Evolutionary conservation across 768 basidiomycete species (phyloP).

Genomic region (Boletus rubroflammeus): DNA sequence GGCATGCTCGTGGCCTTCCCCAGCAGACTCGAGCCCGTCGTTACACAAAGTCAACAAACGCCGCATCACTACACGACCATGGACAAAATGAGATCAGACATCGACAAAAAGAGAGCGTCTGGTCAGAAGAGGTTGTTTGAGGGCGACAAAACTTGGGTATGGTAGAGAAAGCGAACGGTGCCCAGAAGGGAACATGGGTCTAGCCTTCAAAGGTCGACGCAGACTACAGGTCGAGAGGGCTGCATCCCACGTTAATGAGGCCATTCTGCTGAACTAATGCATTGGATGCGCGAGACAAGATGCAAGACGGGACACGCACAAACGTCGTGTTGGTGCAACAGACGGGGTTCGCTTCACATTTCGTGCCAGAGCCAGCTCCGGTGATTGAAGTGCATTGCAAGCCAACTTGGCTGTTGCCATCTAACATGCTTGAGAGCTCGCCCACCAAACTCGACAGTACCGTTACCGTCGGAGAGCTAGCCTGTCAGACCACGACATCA

Average conservation of each 20-base stretch:
- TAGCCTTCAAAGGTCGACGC: conserved; percentile 2
- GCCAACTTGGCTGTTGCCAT: conserved; percentile 11
- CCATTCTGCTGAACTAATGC: conserved; percentile 14
- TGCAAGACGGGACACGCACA: conserved; percentile 6
- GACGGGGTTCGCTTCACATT: conserved; percentile 18
- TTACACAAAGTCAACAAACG: conserved; percentile 7
- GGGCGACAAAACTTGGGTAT: conserved; percentile 13
- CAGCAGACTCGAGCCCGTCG: neutral
- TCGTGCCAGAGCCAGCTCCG: conserved; percentile 24
- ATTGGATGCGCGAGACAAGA: neutral
- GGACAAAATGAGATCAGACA: conserved; percentile 18
- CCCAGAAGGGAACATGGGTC: neutral
- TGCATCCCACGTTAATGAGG: conserved; percentile 27
- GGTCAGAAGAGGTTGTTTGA: conserved; percentile 7
- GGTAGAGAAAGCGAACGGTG: conserved; percentile 20
- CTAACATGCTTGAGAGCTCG: neutral
- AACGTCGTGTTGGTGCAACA: conserved; percentile 21
- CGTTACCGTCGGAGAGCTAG: neutral
- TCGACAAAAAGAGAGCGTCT: conserved; percentile 27
- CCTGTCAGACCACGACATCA: conserved; percentile 11
- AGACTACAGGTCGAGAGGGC: conserved; percentile 7
- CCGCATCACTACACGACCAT: conserved; percentile 12
- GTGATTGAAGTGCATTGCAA: conserved; percentile 17
- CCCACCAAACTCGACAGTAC: conserved; percentile 1
- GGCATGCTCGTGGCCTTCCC: neutral